These are phyloP conservation scores for Arachnopeziza araneosa DNA, from an alignment of 2,329 filamentous ascomycete species.

Conservation along the genomic window DNA sequence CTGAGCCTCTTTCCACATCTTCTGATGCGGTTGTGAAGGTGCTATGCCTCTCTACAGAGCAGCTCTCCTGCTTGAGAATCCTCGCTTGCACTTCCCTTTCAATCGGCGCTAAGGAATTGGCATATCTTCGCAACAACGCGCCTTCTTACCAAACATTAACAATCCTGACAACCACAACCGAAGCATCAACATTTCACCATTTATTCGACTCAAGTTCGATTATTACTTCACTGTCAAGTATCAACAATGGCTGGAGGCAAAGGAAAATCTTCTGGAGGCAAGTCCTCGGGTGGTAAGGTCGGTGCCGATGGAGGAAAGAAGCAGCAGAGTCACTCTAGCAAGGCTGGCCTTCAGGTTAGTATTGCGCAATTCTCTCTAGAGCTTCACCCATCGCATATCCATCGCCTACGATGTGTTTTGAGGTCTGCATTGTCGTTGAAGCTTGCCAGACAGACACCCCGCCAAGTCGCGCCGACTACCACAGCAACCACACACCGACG, in stretches of 20 bases:
- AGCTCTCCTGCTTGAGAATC: not conserved
- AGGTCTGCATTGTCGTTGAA: constrained; percentile 12
- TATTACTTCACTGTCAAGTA: not conserved
- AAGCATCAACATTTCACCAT: not conserved
- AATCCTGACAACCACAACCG: not conserved
- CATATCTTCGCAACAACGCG: not conserved
- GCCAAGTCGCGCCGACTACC: constrained; percentile 25
- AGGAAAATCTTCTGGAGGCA: constrained; percentile 33
- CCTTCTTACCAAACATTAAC: not conserved
- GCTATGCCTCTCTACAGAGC: not conserved
- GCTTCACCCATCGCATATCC: not conserved
- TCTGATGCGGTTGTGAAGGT: not conserved
- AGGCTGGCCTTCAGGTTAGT: constrained; percentile 34
- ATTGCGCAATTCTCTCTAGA: constrained; percentile 18
- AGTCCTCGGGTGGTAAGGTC: constrained; percentile 34
- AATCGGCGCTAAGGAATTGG: not conserved
- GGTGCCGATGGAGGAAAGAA: constrained; percentile 32
- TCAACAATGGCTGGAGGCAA: constrained; percentile 31
- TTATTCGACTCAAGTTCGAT: not conserved
- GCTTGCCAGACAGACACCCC: constrained; percentile 20
- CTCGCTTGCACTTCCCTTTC: not conserved
- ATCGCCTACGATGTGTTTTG: constrained; percentile 4
- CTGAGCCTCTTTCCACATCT: not conserved
- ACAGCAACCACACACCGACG: constrained; percentile 2
- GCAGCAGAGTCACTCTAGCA: constrained; percentile 33